A percentile compares a stretch with the other conserved stretches of the same genome.
phyloP scores from a whole-genome alignment of 352 stramenopile species.

The Globisporangium cylindrosporum region DNA sequence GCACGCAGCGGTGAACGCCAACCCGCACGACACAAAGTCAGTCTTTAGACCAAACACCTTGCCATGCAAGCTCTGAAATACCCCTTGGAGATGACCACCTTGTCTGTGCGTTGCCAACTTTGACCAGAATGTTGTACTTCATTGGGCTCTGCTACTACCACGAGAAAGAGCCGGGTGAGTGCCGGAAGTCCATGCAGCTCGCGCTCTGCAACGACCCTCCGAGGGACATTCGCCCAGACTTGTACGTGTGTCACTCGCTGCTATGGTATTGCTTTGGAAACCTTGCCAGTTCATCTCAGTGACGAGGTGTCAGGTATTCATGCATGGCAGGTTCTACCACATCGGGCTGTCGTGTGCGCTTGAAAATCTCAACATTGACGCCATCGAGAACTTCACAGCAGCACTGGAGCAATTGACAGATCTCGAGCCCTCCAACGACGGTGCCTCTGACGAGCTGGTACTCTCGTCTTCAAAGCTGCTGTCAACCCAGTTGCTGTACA shows the following conservation, averaged over 20 bases:
- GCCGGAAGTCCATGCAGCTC: slow-evolving; percentile 41
- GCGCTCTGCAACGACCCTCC: slow-evolving; percentile 32
- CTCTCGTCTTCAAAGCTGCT: slow-evolving; percentile 7
- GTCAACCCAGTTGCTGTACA: slow-evolving; percentile 35
- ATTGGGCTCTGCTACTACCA: slow-evolving; percentile 66
- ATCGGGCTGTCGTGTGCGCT: slow-evolving; percentile 61
- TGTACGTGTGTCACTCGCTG: slow-evolving; percentile 35
- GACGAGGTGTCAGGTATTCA: background rate
- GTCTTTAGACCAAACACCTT: background rate
- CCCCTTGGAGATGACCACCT: background rate
- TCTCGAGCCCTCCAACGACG: background rate
- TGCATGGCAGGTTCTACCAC: slow-evolving; percentile 55
- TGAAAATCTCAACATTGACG: slow-evolving; percentile 44
- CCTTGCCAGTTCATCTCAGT: background rate
- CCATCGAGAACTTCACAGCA: slow-evolving; percentile 69
- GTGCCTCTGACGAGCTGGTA: slow-evolving; percentile 1
- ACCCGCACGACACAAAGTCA: slow-evolving; percentile 31
- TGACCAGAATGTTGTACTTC: slow-evolving; percentile 52
- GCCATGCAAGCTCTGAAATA: background rate
- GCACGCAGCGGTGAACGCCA: slow-evolving; percentile 34
- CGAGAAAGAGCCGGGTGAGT: slow-evolving; percentile 40
- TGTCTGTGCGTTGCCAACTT: background rate
- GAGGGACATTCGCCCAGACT: slow-evolving; percentile 39
- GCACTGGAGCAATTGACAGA: slow-evolving; percentile 27
- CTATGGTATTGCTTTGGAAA: background rate